Conservation (phyloP, 768 basidiomycete genomes). For the Agaricus sinodeliciosus region DNA sequence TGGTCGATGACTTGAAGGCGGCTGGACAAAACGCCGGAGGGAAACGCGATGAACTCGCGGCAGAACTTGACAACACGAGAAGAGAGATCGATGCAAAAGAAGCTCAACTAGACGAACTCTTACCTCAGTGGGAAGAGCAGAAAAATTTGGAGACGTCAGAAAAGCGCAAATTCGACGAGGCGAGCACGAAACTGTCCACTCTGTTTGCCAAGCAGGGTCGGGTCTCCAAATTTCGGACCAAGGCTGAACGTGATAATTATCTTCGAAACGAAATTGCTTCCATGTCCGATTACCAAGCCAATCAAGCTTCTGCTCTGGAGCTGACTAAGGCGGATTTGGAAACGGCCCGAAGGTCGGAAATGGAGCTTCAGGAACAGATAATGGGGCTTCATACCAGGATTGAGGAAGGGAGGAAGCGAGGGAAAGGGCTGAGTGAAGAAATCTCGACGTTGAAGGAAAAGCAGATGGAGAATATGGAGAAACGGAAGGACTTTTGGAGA, state of each 20-base stretch:
- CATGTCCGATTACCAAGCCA: constrained; percentile 52
- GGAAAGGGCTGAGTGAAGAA: constrained; percentile 56
- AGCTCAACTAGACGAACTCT: constrained; percentile 48
- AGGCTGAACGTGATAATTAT: constrained; percentile 77
- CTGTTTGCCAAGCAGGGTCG: constrained; percentile 92
- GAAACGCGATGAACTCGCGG: constrained; percentile 53
- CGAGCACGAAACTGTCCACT: constrained; percentile 60
- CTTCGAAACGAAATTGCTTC: constrained; percentile 74
- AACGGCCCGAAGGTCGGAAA: constrained; percentile 38
- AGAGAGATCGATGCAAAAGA: constrained; percentile 60
- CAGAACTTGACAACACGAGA: constrained; percentile 57
- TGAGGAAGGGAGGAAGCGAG: constrained; percentile 56
- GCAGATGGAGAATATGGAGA: constrained; percentile 64
- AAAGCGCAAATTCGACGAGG: constrained; percentile 67
- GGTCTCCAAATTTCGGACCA: constrained; percentile 75
- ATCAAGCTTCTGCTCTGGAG: constrained; percentile 51
- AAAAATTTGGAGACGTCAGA: constrained; percentile 45
- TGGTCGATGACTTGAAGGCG: constrained; percentile 67
- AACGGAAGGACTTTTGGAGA: constrained; percentile 89
- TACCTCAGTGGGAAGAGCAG: constrained; percentile 66
- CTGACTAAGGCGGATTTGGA: constrained; percentile 45
- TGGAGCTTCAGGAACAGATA: constrained; percentile 54
- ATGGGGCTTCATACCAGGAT: constrained; percentile 49
- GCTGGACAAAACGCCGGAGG: constrained; percentile 61
- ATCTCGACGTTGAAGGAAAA: constrained; percentile 56